These are phyloP conservation scores for Fusarium pseudoanthophilum DNA, from an alignment of 2,329 filamentous ascomycete genomes.

Conservation along the genomic window DNA sequence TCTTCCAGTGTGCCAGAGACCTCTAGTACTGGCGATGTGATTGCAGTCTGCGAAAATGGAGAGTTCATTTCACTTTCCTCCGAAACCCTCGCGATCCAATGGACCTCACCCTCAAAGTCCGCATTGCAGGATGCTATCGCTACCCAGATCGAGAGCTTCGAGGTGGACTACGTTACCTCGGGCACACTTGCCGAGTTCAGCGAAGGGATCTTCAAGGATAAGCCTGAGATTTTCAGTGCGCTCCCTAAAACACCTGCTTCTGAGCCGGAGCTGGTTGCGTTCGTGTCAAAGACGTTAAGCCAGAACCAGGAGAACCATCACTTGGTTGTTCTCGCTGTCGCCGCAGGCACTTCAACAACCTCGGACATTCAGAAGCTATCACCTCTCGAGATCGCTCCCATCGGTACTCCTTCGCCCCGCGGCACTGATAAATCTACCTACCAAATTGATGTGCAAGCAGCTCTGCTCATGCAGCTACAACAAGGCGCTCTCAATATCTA, in stretches of 20 bases:
- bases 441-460: slow-evolving; percentile 71
- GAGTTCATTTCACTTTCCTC: slow-evolving; percentile 70
- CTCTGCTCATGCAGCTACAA: slow-evolving; percentile 70
- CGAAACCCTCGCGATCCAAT: slow-evolving; percentile 55
- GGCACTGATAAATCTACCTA: slow-evolving; percentile 50
- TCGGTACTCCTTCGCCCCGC: slow-evolving; percentile 43
- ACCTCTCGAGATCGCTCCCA: slow-evolving; percentile 54
- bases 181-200: slow-evolving; percentile 60
- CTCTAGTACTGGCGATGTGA: slow-evolving; percentile 52
- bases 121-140: slow-evolving; percentile 51
- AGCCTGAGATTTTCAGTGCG: slow-evolving; percentile 62
- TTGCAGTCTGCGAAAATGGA: slow-evolving; percentile 70
- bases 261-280: slow-evolving; percentile 63
- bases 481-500: slow-evolving; percentile 67
- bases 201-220: slow-evolving; percentile 66
- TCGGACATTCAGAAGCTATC: slow-evolving; percentile 51
- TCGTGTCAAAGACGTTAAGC: slow-evolving; percentile 57
- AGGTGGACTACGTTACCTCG: slow-evolving; percentile 62
- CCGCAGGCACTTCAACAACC: slow-evolving; percentile 38
- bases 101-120: slow-evolving; percentile 50
- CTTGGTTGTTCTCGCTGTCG: slow-evolving; percentile 49
- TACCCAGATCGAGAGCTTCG: slow-evolving; percentile 50
- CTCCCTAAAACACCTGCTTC: slow-evolving; percentile 60
- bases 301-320: slow-evolving; percentile 47
- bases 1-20: slow-evolving; percentile 44